phyloP scores from a whole-genome alignment of 805 yeast species.

The Priceomyces fermenticarens region DNA sequence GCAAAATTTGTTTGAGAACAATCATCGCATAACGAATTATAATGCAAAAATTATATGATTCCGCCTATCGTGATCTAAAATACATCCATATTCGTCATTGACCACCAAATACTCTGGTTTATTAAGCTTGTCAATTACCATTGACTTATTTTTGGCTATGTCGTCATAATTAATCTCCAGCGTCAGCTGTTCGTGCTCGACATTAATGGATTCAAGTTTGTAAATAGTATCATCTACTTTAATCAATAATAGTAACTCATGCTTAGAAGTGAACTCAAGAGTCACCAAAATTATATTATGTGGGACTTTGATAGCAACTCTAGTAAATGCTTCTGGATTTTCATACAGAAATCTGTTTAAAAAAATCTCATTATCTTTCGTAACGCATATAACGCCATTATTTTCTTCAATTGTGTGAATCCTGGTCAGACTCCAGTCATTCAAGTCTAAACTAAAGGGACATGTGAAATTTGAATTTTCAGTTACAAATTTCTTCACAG shows the following conservation, averaged over 20 bases:
- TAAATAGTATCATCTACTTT: conserved; percentile 3
- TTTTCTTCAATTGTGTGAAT: not conserved
- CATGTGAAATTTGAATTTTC: conserved; percentile 12
- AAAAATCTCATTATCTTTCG: not conserved
- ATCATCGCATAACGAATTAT: conserved; percentile 1
- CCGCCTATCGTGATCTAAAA: conserved; percentile 38
- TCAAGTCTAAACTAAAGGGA: conserved; percentile 9
- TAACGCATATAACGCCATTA: conserved; percentile 5
- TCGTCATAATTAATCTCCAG: not conserved
- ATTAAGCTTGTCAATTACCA: conserved; percentile 3
- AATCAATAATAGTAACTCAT: conserved; percentile 6
- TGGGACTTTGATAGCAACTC: conserved; percentile 3
- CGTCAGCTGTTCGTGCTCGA: conserved; percentile 1
- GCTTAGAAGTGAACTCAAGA: conserved; percentile 6
- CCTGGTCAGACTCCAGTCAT: not conserved
- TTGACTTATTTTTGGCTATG: conserved; percentile 6
- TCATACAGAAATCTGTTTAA: conserved; percentile 4
- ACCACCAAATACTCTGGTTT: conserved; percentile 31
- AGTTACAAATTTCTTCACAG: conserved; percentile 26
- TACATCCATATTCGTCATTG: conserved; percentile 34
- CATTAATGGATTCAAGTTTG: conserved; percentile 3
- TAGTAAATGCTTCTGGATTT: not conserved
- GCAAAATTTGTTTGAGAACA: conserved; percentile 21
- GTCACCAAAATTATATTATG: conserved; percentile 4
- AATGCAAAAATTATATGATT: conserved; percentile 35